A percentile compares a stretch with the other conserved stretches of the same genome.
These are phyloP conservation scores for Fragaria iinumae DNA, from an alignment of 306 rosid genomes.

Conservation along the genomic window DNA sequence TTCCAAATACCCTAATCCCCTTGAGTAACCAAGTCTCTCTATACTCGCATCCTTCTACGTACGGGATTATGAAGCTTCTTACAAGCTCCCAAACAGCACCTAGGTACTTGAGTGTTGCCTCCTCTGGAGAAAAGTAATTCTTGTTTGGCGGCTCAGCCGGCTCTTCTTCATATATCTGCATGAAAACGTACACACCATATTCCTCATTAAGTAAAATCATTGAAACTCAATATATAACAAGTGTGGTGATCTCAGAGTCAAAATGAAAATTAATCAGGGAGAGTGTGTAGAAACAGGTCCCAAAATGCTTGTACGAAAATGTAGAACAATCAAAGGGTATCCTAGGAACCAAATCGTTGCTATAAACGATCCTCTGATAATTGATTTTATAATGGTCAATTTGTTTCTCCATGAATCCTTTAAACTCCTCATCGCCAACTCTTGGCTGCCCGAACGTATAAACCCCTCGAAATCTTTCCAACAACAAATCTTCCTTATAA, in stretches of 20 bases:
- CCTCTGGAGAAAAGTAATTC: slow-evolving; percentile 36
- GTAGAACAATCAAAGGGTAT: slow-evolving; percentile 48
- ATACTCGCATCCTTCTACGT: slow-evolving; percentile 35
- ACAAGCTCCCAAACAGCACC: slow-evolving; percentile 44
- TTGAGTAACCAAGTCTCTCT: slow-evolving; percentile 45
- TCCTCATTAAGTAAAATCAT: background rate
- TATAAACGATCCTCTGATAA: slow-evolving; percentile 56
- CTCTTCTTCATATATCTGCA: too few species aligned
- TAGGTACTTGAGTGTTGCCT: slow-evolving; percentile 27
- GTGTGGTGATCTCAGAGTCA: background rate
- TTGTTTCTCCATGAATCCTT: slow-evolving; percentile 34
- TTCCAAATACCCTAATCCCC: slow-evolving; percentile 39
- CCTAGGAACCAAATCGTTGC: slow-evolving; percentile 57
- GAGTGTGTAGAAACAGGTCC: slow-evolving; percentile 38
- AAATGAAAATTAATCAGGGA: background rate
- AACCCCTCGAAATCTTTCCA: slow-evolving; percentile 54
- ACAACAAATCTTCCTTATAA: slow-evolving; percentile 41
- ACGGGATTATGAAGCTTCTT: slow-evolving; percentile 55
- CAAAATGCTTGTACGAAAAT: slow-evolving; percentile 57
- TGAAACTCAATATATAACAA: background rate
- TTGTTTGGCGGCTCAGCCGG: background rate
- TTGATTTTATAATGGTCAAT: slow-evolving; percentile 24
- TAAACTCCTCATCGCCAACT: slow-evolving; percentile 47
- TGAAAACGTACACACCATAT: background rate
- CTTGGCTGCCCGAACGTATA: slow-evolving; percentile 76